phyloP scores from a whole-genome alignment of 306 rosid species.

The Rosa multiflora region DNA sequence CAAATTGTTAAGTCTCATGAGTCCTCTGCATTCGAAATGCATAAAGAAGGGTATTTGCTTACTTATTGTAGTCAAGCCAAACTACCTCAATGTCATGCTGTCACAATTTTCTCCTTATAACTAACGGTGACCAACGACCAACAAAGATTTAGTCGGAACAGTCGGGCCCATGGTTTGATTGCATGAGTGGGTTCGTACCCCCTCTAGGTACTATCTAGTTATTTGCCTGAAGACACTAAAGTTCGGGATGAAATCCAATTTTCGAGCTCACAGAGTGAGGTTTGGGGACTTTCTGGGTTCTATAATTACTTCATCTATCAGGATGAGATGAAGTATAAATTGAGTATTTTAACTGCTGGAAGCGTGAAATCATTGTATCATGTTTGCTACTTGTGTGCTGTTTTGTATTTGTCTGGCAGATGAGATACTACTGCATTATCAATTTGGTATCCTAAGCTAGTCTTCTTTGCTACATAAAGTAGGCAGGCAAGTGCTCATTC shows the following conservation, averaged over 20 bases:
- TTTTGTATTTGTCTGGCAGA: neutral
- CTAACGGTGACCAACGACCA: neutral
- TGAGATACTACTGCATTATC: neutral
- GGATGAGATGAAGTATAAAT: neutral
- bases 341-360: neutral
- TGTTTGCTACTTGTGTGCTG: neutral
- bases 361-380: neutral
- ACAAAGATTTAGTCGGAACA: neutral
- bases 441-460: neutral
- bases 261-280: neutral
- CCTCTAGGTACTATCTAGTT: neutral
- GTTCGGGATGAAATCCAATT: neutral
- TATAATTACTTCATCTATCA: neutral
- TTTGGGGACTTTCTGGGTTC: neutral
- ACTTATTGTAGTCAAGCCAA: neutral
- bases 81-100: neutral
- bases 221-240: neutral
- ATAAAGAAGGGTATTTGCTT: neutral
- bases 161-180: neutral
- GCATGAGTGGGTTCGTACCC: neutral
- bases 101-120: neutral
- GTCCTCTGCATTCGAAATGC: neutral
- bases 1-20: neutral
- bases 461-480: neutral
- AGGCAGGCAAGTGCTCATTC: conserved; percentile 1